These are phyloP conservation scores for Chalara sp. DNA, from an alignment of 2,329 filamentous ascomycete genomes.

Conservation along the genomic window DNA sequence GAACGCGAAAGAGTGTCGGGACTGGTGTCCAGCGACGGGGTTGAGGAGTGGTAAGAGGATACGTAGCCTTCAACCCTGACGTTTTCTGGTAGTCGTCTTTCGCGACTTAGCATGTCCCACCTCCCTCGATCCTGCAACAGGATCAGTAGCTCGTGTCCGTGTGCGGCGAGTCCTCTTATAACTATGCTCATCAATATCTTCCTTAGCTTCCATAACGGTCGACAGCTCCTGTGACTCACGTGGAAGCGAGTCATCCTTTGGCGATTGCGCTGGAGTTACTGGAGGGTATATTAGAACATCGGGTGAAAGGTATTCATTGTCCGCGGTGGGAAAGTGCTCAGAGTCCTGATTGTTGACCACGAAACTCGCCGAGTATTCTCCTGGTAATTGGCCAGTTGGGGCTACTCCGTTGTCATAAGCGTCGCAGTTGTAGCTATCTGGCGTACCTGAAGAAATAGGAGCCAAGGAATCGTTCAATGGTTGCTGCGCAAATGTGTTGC, in stretches of 20 bases:
- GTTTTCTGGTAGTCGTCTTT: not conserved
- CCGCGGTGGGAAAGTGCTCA: not conserved
- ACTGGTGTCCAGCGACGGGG: too few species aligned
- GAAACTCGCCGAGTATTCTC: conserved; percentile 5
- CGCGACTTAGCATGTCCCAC: not conserved
- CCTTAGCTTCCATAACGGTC: conserved; percentile 4
- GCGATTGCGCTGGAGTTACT: conserved; percentile 8
- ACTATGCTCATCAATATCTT: conserved; percentile 7
- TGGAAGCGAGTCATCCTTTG: conserved; percentile 8
- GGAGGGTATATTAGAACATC: conserved; percentile 5
- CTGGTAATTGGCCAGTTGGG: conserved; percentile 7
- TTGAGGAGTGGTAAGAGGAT: not conserved
- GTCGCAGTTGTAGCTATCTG: conserved; percentile 1
- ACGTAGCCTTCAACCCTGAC: not conserved
- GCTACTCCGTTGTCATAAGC: conserved; percentile 6
- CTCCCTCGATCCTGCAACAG: not conserved
- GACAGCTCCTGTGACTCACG: conserved; percentile 7
- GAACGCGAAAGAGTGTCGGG: too few species aligned
- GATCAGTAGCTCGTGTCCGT: not conserved
- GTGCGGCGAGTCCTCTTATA: conserved; percentile 10
- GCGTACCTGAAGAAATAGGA: not conserved
- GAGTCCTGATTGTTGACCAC: not conserved
- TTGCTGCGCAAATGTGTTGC: conserved; percentile 2
- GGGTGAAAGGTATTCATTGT: conserved; percentile 5
- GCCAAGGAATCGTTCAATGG: conserved; percentile 1